Percentiles rank a stretch among this genome's conserved stretches.
These are phyloP conservation scores for Dioscorea zingiberensis DNA, from an alignment of 106 monocot species.

Conservation along the genomic window DNA sequence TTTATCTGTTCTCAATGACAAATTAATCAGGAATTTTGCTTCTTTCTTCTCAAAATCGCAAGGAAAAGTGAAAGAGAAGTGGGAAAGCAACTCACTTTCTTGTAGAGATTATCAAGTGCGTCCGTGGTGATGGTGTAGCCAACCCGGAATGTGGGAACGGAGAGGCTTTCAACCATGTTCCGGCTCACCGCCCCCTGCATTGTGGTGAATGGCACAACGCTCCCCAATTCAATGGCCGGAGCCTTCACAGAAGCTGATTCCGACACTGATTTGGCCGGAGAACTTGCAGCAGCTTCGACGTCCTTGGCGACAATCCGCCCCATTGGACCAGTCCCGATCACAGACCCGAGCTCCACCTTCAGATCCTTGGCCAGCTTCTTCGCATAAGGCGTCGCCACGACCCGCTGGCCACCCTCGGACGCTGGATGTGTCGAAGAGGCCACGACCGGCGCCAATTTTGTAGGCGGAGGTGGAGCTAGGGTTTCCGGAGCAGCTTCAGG, in stretches of 20 bases:
- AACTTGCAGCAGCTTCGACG: constrained; percentile 49
- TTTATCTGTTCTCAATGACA: constrained; percentile 52
- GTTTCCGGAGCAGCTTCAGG: constrained; percentile 2
- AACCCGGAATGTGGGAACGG: constrained; percentile 83
- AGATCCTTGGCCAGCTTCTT: constrained; percentile 91
- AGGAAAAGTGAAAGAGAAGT: no score
- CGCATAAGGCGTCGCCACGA: constrained; percentile 86
- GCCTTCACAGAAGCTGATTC: constrained; percentile 1
- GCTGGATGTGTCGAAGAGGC: constrained; percentile 36
- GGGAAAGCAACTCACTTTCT: constrained; percentile 48
- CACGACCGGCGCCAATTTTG: constrained; percentile 1
- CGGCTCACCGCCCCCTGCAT: constrained; percentile 89
- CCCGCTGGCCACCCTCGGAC: constrained; percentile 38
- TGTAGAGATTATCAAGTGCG: constrained; percentile 79
- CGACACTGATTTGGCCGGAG: background rate
- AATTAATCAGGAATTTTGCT: background rate
- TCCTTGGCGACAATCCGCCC: constrained; percentile 95
- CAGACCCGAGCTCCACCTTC: constrained; percentile 46
- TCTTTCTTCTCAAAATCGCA: no score
- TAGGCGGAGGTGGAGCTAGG: constrained; percentile 7
- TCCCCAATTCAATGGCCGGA: constrained; percentile 43
- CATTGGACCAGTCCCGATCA: constrained; percentile 70
- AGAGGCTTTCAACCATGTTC: constrained; percentile 89
- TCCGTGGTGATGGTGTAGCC: constrained; percentile 84
- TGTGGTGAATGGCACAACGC: constrained; percentile 64